These are phyloP conservation scores for Pisolithus thermaeus DNA, from an alignment of 1,284 basidiomycete genomes.

Conservation along the genomic window DNA sequence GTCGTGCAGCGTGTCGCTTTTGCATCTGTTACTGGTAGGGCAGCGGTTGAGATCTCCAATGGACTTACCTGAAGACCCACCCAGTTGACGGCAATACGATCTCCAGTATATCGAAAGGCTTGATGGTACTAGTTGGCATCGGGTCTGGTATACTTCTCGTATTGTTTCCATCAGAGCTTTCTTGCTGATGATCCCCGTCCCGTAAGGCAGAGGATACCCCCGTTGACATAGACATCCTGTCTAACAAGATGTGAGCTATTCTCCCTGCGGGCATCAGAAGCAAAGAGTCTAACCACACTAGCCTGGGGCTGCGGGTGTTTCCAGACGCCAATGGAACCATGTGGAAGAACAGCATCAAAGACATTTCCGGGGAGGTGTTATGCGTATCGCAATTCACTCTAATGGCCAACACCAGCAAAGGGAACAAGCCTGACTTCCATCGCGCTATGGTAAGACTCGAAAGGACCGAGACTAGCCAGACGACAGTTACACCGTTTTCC, in stretches of 20 bases:
- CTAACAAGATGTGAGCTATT: conserved; percentile 69
- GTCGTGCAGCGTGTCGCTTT: conserved; percentile 71
- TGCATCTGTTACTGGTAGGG: conserved; percentile 67
- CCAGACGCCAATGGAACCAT: conserved; percentile 53
- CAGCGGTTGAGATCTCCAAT: conserved; percentile 2
- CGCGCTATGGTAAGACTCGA: conserved; percentile 65
- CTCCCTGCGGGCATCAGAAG: neutral
- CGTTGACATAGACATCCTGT: conserved; percentile 61
- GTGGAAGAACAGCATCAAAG: conserved; percentile 83
- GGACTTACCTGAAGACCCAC: neutral
- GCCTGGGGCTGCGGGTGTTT: conserved; percentile 70
- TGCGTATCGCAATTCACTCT: conserved; percentile 93
- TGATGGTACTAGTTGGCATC: conserved; percentile 87
- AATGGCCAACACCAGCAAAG: conserved; percentile 81
- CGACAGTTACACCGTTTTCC: neutral
- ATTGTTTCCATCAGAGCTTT: neutral
- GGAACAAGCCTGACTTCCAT: conserved; percentile 88
- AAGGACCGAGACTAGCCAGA: neutral
- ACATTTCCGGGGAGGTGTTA: conserved; percentile 80
- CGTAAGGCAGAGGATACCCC: conserved; percentile 65
- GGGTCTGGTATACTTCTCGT: conserved; percentile 54
- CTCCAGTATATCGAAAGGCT: conserved; percentile 74
- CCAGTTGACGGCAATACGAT: conserved; percentile 68
- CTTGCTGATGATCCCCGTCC: conserved; percentile 1
- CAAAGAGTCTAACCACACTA: conserved; percentile 21